A percentile compares a stretch with the other conserved stretches of the same genome.
Evolutionary conservation across 345 rosid genomes (phyloP).

Genomic region (Dipteronia sinensis): DNA sequence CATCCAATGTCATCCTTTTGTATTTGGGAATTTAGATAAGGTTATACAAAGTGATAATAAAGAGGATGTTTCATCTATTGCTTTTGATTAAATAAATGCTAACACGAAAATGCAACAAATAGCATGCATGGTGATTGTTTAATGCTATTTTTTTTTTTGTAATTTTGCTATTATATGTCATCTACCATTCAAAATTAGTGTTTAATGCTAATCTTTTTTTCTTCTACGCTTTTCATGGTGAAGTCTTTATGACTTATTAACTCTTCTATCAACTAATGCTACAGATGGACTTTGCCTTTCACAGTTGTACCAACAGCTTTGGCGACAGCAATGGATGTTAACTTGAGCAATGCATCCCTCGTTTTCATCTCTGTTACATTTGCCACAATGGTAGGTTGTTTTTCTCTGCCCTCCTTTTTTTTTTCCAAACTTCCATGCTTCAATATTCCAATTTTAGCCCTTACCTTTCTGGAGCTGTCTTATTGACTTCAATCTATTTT

Average conservation of each 20-base stretch:
- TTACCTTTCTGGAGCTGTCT: constrained; percentile 7
- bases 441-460: neutral
- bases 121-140: constrained; percentile 1
- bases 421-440: neutral
- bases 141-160: neutral
- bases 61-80: neutral
- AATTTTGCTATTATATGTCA: neutral
- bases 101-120: neutral
- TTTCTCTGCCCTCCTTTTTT: constrained; percentile 15
- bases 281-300: constrained; percentile 84
- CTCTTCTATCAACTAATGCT: constrained; percentile 70
- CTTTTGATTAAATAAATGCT: constrained; percentile 1
- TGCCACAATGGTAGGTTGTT: constrained; percentile 90
- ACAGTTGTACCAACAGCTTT: constrained; percentile 99
- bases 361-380: constrained; percentile 97
- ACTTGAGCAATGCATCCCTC: constrained; percentile 95
- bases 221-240: constrained; percentile 16
- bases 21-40: neutral
- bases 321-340: constrained; percentile 95
- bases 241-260: constrained; percentile 42
- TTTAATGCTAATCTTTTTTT: neutral
- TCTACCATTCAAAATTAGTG: constrained; percentile 1
- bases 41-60: neutral
- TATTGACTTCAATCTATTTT: constrained; percentile 17
- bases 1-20: too few relatives aligned